Percentiles rank a stretch among this genome's conserved stretches.
phyloP scores from a whole-genome alignment of 2,329 filamentous ascomycete genomes.

The Byssochlamys sp. region DNA sequence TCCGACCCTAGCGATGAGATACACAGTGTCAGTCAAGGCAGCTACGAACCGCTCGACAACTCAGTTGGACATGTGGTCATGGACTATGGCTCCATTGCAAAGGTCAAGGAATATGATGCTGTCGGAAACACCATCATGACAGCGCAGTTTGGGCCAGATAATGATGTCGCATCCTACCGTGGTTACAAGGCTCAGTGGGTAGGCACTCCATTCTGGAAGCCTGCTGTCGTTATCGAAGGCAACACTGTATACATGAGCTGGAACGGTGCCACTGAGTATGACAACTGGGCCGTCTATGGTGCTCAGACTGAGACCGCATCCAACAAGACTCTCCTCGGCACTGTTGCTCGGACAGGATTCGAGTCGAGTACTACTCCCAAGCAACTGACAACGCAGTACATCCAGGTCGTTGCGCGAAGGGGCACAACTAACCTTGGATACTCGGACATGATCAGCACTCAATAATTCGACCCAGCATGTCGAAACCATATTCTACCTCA shows the following conservation, averaged over 20 bases:
- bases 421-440: slow-evolving; percentile 16
- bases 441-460: slow-evolving; percentile 10
- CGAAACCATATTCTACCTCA: neutral
- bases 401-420: slow-evolving; percentile 22
- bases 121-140: slow-evolving; percentile 22
- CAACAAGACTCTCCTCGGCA: slow-evolving; percentile 12
- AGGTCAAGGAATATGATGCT: slow-evolving; percentile 27
- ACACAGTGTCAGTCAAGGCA: slow-evolving; percentile 21
- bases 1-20: slow-evolving; percentile 15
- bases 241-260: slow-evolving; percentile 28
- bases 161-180: slow-evolving; percentile 25
- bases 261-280: slow-evolving; percentile 30
- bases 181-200: slow-evolving; percentile 27
- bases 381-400: slow-evolving; percentile 9
- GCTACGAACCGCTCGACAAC: slow-evolving; percentile 15
- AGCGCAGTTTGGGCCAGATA: slow-evolving; percentile 22
- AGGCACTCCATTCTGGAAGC: slow-evolving; percentile 21
- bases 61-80: slow-evolving; percentile 18
- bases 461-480: neutral
- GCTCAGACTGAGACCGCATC: slow-evolving; percentile 9
- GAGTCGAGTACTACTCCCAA: slow-evolving; percentile 15
- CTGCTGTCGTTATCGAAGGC: slow-evolving; percentile 12
- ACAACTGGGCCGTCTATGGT: slow-evolving; percentile 25
- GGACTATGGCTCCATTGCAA: slow-evolving; percentile 26
- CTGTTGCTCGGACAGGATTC: slow-evolving; percentile 18